Conservation (phyloP, 2,329 filamentous ascomycete species). For the Thelonectria blattea region DNA sequence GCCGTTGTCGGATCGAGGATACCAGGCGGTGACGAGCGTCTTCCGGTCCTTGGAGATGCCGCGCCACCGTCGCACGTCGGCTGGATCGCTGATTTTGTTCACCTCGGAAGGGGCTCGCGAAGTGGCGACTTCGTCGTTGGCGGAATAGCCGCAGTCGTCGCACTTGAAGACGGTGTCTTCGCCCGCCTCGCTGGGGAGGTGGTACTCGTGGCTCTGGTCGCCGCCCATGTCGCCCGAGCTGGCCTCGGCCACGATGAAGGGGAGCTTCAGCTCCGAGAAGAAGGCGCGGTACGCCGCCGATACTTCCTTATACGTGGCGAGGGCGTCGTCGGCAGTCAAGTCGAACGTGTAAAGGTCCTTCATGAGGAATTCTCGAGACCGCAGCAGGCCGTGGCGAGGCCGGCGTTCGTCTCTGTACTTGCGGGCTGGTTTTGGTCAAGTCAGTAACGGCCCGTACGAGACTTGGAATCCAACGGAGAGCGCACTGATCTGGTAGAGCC, state of each 20-base stretch:
- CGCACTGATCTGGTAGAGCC: slow-evolving; percentile 88
- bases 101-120: slow-evolving; percentile 30
- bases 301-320: slow-evolving; percentile 81
- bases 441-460: no score
- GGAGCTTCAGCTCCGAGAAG: slow-evolving; percentile 82
- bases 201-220: slow-evolving; percentile 91
- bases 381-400: slow-evolving; percentile 84
- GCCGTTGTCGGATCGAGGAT: slow-evolving; percentile 48
- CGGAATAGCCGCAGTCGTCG: slow-evolving; percentile 72
- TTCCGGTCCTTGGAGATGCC: slow-evolving; percentile 71
- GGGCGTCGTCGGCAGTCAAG: slow-evolving; percentile 66
- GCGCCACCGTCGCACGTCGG: slow-evolving; percentile 57
- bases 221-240: slow-evolving; percentile 98
- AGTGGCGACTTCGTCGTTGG: slow-evolving; percentile 84
- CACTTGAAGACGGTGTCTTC: slow-evolving; percentile 88
- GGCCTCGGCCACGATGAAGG: slow-evolving; percentile 83
- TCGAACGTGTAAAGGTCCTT: slow-evolving; percentile 99
- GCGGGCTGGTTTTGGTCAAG: slow-evolving; percentile 59
- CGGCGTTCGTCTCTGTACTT: slow-evolving; percentile 95
- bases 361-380: slow-evolving; percentile 93
- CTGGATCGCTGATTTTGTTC: not conserved
- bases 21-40: slow-evolving; percentile 74
- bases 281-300: slow-evolving; percentile 75
- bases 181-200: slow-evolving; percentile 78
- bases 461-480: no score